Percentiles rank a stretch among this genome's conserved stretches.
Conservation (phyloP, 2,329 filamentous ascomycete genomes). For the Dothistroma septosporum region DNA sequence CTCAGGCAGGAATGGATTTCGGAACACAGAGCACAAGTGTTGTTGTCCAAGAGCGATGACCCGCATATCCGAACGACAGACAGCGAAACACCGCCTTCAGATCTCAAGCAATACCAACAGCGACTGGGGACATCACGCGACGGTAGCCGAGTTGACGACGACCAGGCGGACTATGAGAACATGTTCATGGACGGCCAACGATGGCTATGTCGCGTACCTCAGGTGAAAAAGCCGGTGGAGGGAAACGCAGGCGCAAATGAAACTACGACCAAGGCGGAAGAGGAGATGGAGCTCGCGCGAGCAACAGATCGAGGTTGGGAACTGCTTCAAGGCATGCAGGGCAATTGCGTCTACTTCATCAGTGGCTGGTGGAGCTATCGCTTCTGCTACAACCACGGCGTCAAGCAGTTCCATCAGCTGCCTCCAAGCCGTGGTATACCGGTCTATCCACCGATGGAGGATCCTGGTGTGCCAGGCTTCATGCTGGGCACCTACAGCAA, state of each 20-base stretch:
- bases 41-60: slow-evolving; percentile 43
- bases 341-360: slow-evolving; percentile 75
- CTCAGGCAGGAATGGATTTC: slow-evolving; percentile 64
- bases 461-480: slow-evolving; percentile 71
- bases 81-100: slow-evolving; percentile 4
- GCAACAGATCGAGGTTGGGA: slow-evolving; percentile 77
- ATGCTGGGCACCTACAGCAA: slow-evolving; percentile 62
- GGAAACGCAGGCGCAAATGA: slow-evolving; percentile 23
- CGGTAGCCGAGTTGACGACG: slow-evolving; percentile 13
- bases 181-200: slow-evolving; percentile 66
- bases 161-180: slow-evolving; percentile 58
- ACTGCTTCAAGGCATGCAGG: slow-evolving; percentile 71
- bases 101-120: slow-evolving; percentile 23
- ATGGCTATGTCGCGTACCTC: slow-evolving; percentile 82
- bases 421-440: slow-evolving; percentile 64
- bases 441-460: slow-evolving; percentile 67
- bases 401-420: slow-evolving; percentile 86
- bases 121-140: slow-evolving; percentile 6
- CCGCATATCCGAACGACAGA: slow-evolving; percentile 1
- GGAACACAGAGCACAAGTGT: slow-evolving; percentile 62
- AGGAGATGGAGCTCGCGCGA: slow-evolving; percentile 73
- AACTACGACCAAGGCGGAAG: slow-evolving; percentile 53
- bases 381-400: slow-evolving; percentile 83
- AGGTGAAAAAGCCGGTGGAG: slow-evolving; percentile 54
- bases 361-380: slow-evolving; percentile 95